A percentile compares a stretch with the other conserved stretches of the same genome.
Evolutionary conservation across 495 filamentous ascomycete species (phyloP).

Genomic region (Aspergillus indologenus): DNA sequence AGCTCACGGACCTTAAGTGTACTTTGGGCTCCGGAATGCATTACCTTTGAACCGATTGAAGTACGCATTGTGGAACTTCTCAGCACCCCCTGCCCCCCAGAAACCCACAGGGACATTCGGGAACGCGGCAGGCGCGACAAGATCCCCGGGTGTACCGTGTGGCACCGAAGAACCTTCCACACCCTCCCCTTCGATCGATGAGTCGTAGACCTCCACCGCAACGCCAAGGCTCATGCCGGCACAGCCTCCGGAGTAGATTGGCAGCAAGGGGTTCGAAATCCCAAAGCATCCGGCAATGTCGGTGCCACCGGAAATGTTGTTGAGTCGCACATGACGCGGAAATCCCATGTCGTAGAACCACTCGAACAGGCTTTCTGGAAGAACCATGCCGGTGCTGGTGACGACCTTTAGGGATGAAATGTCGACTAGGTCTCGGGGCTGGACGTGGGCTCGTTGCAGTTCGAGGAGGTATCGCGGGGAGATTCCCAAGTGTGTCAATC

Average conservation of each 20-base stretch:
- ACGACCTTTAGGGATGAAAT: constrained; percentile 57
- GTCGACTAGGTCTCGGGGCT: constrained; percentile 58
- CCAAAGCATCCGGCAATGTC: constrained; percentile 74
- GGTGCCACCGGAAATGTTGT: constrained; percentile 75
- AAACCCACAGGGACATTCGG: constrained; percentile 72
- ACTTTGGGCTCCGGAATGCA: no score
- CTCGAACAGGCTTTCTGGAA: constrained; percentile 67
- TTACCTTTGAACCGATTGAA: constrained; percentile 65
- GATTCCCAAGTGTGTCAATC: constrained; percentile 59
- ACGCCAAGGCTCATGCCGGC: constrained; percentile 63
- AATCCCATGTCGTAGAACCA: constrained; percentile 85
- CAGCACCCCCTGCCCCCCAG: constrained; percentile 57
- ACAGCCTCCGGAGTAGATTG: constrained; percentile 69
- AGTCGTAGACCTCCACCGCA: constrained; percentile 64
- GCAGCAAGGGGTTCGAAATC: constrained; percentile 62
- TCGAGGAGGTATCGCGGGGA: constrained; percentile 74
- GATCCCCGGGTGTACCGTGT: constrained; percentile 65
- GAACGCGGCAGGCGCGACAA: constrained; percentile 66
- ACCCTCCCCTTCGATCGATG: constrained; percentile 50
- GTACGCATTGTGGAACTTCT: constrained; percentile 66
- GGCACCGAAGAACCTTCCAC: constrained; percentile 52
- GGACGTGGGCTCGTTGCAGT: constrained; percentile 55
- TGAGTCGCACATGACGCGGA: constrained; percentile 58
- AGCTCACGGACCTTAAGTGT: no score
- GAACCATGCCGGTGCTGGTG: constrained; percentile 73